A percentile compares a stretch with the other conserved stretches of the same genome.
These are phyloP conservation scores for Talaromyces sp. DNA, from an alignment of 2,329 filamentous ascomycete genomes.

Conservation along the genomic window DNA sequence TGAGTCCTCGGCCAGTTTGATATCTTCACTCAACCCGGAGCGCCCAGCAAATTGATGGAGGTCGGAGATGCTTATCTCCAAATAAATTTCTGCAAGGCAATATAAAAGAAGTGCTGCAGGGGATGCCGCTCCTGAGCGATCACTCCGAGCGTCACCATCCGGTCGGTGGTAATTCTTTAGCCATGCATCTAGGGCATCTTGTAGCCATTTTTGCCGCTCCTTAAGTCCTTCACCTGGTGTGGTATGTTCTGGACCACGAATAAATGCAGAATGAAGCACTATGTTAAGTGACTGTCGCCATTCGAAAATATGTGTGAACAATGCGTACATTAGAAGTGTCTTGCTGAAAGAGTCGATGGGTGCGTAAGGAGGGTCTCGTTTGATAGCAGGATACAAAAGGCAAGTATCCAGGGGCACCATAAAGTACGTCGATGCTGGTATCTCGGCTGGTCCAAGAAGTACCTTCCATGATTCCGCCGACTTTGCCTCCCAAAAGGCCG, in stretches of 20 bases:
- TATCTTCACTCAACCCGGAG: constrained; percentile 18
- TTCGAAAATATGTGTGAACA: constrained; percentile 21
- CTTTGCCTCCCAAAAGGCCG: constrained; percentile 19
- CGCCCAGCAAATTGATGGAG: constrained; percentile 14
- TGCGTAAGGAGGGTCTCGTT: constrained; percentile 19
- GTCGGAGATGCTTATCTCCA: background rate
- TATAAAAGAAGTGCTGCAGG: background rate
- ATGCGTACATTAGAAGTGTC: constrained; percentile 17
- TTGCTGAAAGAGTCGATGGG: constrained; percentile 19
- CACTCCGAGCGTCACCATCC: background rate
- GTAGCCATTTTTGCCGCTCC: constrained; percentile 18
- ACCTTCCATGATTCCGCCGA: constrained; percentile 21
- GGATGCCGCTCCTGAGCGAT: background rate
- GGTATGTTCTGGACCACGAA: constrained; percentile 16
- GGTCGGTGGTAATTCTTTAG: constrained; percentile 14
- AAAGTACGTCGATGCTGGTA: constrained; percentile 18
- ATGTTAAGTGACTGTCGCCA: constrained; percentile 20
- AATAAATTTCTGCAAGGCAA: background rate
- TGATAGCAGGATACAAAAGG: constrained; percentile 17
- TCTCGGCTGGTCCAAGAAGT: constrained; percentile 19
- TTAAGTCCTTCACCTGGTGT: constrained; percentile 15
- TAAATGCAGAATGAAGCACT: constrained; percentile 18
- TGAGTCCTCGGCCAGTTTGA: constrained; percentile 18
- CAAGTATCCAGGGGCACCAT: constrained; percentile 21
- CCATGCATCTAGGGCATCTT: constrained; percentile 16